Evolutionary conservation across 306 rosid species (phyloP).

Genomic region (Citrullus mucosospermus): DNA sequence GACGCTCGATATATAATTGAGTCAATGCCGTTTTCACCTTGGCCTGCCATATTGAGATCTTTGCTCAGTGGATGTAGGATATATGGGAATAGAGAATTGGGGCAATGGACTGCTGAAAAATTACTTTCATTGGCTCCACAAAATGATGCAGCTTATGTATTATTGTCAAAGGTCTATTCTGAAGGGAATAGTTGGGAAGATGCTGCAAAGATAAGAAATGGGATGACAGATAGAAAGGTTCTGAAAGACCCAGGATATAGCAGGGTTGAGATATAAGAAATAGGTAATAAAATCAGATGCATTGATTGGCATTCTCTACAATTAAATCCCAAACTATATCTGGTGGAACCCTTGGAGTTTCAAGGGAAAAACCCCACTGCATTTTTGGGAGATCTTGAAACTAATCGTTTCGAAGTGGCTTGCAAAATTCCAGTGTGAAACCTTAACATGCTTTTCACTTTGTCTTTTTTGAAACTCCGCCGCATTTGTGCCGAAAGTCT

Average conservation of each 20-base stretch:
- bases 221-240: conserved; percentile 23
- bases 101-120: conserved; percentile 34
- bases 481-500: not conserved
- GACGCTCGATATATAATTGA: conserved; percentile 29
- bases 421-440: not conserved
- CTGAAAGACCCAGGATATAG: conserved; percentile 31
- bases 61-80: conserved; percentile 47
- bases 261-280: conserved; percentile 26
- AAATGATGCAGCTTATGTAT: conserved; percentile 24
- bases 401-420: not conserved
- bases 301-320: not conserved
- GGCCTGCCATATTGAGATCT: conserved; percentile 53
- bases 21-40: conserved; percentile 38
- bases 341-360: not conserved
- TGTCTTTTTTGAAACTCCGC: not conserved
- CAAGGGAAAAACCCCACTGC: not conserved
- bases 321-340: not conserved
- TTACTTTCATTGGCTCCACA: conserved; percentile 28
- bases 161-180: conserved; percentile 32
- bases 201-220: conserved; percentile 25
- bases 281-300: not conserved
- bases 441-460: not conserved
- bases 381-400: not conserved
- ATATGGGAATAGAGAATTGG: conserved; percentile 31
- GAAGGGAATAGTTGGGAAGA: conserved; percentile 44